Conservation (phyloP, 441 rosid genomes). For the Gossypium lobatum region DNA sequence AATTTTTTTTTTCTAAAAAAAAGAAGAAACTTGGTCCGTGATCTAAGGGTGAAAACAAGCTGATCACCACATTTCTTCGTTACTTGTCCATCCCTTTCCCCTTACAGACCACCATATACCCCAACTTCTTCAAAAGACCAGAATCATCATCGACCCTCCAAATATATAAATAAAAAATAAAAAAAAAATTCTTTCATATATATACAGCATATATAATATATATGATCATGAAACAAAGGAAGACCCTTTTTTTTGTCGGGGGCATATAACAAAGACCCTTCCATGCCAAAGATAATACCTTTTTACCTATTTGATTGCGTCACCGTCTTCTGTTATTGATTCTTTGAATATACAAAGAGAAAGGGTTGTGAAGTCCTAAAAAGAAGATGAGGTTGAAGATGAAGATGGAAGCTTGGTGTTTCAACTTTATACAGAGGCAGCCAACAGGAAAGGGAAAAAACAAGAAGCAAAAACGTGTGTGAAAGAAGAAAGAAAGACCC, state of each 20-base stretch:
- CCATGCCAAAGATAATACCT: background rate
- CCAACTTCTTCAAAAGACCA: background rate
- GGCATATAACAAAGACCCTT: background rate
- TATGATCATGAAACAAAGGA: background rate
- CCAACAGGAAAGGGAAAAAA: background rate
- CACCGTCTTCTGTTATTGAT: conserved; percentile 10
- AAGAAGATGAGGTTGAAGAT: background rate
- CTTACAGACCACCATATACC: background rate
- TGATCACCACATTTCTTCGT: conserved; percentile 6
- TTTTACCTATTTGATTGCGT: conserved; percentile 17
- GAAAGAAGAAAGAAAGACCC: background rate
- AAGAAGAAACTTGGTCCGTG: conserved; percentile 25
- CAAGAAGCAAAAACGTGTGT: background rate
- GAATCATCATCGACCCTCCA: background rate
- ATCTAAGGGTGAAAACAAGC: conserved; percentile 33
- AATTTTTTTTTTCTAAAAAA: conserved; percentile 7
- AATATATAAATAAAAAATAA: background rate
- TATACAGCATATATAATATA: background rate
- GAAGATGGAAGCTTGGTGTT: background rate
- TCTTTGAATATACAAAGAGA: background rate
- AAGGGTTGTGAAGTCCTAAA: background rate
- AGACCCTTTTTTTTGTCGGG: background rate
- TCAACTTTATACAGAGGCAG: background rate
- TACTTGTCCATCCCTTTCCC: background rate
- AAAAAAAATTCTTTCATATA: background rate